Percentiles rank a stretch among this genome's conserved stretches.
phyloP scores from a whole-genome alignment of 441 rosid genomes.

The Populus tomentosa region DNA sequence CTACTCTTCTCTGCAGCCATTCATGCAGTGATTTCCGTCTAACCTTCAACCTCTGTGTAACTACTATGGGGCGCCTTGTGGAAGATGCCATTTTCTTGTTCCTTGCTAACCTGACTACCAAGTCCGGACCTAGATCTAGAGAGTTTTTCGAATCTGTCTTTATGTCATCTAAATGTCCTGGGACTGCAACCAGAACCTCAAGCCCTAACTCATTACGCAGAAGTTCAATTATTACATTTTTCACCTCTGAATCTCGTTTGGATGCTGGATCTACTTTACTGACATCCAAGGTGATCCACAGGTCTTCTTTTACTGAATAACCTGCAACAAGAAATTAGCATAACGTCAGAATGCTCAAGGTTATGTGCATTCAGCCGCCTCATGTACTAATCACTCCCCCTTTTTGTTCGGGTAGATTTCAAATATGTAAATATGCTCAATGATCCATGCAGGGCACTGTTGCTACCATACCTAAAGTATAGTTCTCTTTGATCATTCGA shows the following conservation, averaged over 20 bases:
- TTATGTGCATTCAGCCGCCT: background rate
- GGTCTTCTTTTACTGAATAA: constrained; percentile 59
- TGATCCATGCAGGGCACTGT: background rate
- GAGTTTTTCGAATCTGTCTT: constrained; percentile 9
- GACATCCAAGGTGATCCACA: constrained; percentile 64
- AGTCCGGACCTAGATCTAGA: constrained; percentile 21
- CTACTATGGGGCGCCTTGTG: constrained; percentile 59
- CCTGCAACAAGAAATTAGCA: constrained; percentile 46
- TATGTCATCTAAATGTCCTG: constrained; percentile 11
- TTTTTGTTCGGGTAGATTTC: background rate
- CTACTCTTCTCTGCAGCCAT: constrained; percentile 57
- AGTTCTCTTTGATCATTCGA: constrained; percentile 85
- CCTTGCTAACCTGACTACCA: constrained; percentile 26
- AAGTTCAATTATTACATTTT: constrained; percentile 51
- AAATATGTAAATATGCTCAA: background rate
- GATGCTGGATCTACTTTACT: constrained; percentile 23
- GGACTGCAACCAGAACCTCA: constrained; percentile 42
- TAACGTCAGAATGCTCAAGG: constrained; percentile 2
- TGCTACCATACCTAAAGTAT: constrained; percentile 40
- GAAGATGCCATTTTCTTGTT: constrained; percentile 32
- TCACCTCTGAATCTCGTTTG: constrained; percentile 36
- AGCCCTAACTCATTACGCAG: constrained; percentile 68
- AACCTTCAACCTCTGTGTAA: constrained; percentile 56
- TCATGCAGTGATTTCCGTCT: constrained; percentile 52
- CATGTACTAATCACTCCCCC: background rate